Percentiles rank a stretch among this genome's conserved stretches.
Conservation (phyloP, 2,329 filamentous ascomycete species). For the Fusarium sp. region DNA sequence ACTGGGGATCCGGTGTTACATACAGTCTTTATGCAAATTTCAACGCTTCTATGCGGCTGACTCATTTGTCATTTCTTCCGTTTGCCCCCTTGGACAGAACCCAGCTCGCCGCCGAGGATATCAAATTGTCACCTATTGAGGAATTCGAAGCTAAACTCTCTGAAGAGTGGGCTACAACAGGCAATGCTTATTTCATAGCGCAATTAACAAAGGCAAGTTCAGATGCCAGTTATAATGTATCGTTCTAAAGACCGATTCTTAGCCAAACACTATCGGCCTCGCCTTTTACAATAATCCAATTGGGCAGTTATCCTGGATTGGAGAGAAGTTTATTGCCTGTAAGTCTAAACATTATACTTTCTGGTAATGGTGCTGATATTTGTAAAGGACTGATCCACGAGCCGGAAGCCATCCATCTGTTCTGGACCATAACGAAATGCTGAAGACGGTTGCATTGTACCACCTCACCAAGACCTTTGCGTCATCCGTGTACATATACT, state of each 20-base stretch:
- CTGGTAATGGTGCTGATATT: neutral
- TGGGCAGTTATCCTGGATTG: neutral
- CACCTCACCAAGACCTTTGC: neutral
- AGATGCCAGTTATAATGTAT: neutral
- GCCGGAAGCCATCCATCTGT: neutral
- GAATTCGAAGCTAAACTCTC: neutral
- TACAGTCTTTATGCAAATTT: neutral
- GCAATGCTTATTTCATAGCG: neutral
- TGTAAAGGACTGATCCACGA: neutral
- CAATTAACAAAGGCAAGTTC: neutral
- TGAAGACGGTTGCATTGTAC: neutral
- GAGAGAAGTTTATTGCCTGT: neutral
- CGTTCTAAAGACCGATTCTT: neutral
- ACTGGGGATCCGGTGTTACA: neutral
- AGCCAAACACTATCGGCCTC: neutral
- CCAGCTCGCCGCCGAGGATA: neutral
- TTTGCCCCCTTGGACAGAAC: neutral
- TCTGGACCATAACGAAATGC: neutral
- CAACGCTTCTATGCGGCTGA: neutral
- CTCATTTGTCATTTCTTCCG: neutral
- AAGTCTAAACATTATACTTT: accelerated
- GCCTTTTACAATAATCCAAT: neutral
- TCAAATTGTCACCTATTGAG: neutral
- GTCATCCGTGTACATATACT: neutral
- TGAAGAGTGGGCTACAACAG: neutral